Percentiles rank a stretch among this genome's conserved stretches.
Evolutionary conservation across 805 yeast genomes (phyloP).

Genomic region (Kluyveromyces nonfermentans): DNA sequence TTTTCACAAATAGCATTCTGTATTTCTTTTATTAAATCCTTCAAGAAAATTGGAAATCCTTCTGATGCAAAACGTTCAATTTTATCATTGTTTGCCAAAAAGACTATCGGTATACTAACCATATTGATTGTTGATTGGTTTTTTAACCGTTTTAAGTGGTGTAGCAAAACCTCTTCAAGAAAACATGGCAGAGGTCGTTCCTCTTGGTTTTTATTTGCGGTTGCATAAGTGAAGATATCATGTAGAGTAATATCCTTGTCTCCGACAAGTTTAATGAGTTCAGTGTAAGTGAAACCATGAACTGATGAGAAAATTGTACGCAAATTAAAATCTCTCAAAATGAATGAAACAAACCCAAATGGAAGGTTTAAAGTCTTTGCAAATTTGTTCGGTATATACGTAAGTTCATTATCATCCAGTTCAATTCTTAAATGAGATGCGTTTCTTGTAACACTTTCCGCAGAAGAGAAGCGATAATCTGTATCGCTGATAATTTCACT

Average conservation of each 20-base stretch:
- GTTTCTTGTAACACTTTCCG: background rate
- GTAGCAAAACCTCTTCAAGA: background rate
- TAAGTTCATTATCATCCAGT: background rate
- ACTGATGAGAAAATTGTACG: background rate
- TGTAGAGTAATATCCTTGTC: background rate
- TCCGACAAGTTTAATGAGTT: background rate
- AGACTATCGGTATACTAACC: background rate
- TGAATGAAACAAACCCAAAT: background rate
- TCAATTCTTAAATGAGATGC: background rate
- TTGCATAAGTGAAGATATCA: background rate
- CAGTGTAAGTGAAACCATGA: slow-evolving; percentile 1
- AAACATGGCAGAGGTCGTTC: background rate
- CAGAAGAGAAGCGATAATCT: background rate
- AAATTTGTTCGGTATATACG: background rate
- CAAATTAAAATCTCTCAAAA: slow-evolving; percentile 1
- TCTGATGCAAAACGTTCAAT: background rate
- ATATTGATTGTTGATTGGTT: background rate
- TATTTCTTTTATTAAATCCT: background rate
- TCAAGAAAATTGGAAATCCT: background rate
- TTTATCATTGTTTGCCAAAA: background rate
- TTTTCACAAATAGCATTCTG: background rate
- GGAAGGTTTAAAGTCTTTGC: background rate
- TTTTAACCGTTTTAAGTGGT: background rate
- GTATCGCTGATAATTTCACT: background rate
- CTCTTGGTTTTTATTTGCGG: background rate